A percentile compares a stretch with the other conserved stretches of the same genome.
Conservation (phyloP, 352 stramenopile genomes). For the Poterioochromonas sp. region DNA sequence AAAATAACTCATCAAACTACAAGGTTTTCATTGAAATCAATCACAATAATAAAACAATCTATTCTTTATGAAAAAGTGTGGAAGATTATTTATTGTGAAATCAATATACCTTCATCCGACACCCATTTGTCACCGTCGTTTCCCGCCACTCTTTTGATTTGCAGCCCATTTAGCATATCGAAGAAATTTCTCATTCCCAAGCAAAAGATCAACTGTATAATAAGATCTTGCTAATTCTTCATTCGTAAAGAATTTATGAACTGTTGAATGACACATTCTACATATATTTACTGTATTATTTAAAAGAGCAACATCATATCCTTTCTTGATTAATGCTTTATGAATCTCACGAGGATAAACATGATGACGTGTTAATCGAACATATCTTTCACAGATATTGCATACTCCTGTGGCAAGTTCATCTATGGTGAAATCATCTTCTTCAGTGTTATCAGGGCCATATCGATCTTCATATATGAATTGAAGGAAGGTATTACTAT, state of each 20-base stretch:
- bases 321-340: constrained; percentile 1
- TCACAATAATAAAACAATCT: no score
- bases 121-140: no score
- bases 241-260: constrained; percentile 16
- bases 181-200: not conserved
- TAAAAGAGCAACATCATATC: not conserved
- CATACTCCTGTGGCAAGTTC: not conserved
- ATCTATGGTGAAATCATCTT: not conserved
- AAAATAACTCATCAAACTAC: no score
- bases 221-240: constrained; percentile 8
- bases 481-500: not conserved
- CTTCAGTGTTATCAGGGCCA: not conserved
- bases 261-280: constrained; percentile 9
- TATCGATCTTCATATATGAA: not conserved
- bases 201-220: not conserved
- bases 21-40: no score
- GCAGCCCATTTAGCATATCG: constrained; percentile 18
- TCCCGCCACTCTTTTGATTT: no score
- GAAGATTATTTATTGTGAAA: no score
- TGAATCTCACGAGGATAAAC: constrained; percentile 10
- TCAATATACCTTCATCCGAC: no score
- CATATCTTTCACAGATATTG: not conserved
- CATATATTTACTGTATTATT: constrained; percentile 13
- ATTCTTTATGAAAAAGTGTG: no score
- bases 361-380: not conserved